Conservation (phyloP, 2,329 filamentous ascomycete species). For the Ascochyta fabae region DNA sequence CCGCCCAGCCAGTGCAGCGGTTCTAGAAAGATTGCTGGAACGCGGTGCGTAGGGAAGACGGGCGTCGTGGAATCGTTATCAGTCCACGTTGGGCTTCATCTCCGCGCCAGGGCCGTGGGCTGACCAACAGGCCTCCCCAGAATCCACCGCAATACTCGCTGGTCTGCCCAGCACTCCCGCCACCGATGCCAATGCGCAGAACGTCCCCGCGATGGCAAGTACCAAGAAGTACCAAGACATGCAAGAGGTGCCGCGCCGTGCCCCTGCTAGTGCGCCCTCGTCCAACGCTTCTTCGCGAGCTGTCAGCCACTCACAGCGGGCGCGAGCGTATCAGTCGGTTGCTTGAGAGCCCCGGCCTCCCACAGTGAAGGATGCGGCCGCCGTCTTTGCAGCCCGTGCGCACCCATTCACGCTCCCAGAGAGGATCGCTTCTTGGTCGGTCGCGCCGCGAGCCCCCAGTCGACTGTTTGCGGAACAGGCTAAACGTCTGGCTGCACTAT, state of each 20-base stretch:
- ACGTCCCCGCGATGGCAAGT: constrained; percentile 29
- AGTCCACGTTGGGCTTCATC: constrained; percentile 25
- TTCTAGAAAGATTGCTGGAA: constrained; percentile 36
- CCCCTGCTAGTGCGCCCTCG: constrained; percentile 19
- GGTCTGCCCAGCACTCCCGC: constrained; percentile 23
- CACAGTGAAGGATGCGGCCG: constrained; percentile 22
- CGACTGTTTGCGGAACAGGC: constrained; percentile 22
- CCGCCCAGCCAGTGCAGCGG: constrained; percentile 10
- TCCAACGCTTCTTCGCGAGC: constrained; percentile 24
- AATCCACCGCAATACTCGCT: constrained; percentile 6
- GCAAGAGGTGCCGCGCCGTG: constrained; percentile 12
- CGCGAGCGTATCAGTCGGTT: constrained; percentile 25
- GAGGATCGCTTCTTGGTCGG: constrained; percentile 31
- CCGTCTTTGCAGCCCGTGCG: constrained; percentile 25
- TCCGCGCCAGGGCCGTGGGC: constrained; percentile 19
- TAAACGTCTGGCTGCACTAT: constrained; percentile 23
- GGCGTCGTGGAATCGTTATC: constrained; percentile 23
- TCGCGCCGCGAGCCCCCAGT: constrained; percentile 27
- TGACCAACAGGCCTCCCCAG: constrained; percentile 19
- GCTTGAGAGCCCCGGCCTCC: constrained; percentile 5
- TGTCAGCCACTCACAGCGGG: constrained; percentile 17
- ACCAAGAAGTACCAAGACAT: constrained; percentile 15
- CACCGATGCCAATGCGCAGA: constrained; percentile 28
- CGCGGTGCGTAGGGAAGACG: constrained; percentile 4
- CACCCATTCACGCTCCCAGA: constrained; percentile 14